Conservation (phyloP, 225 moss, liverwort and hornwort genomes). For the Climacium dendroides region DNA sequence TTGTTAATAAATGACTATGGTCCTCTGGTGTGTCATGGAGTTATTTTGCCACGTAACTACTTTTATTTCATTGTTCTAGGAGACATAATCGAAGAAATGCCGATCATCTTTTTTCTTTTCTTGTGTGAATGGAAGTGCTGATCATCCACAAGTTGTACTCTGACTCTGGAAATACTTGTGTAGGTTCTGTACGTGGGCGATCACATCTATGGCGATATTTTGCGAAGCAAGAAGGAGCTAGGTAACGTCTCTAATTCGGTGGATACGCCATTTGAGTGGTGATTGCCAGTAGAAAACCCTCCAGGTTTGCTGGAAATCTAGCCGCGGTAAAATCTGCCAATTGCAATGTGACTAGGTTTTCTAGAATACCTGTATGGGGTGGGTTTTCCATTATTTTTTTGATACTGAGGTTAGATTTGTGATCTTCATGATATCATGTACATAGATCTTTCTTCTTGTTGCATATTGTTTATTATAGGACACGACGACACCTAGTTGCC, state of each 20-base stretch:
- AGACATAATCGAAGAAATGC: background rate
- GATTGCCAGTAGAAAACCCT: background rate
- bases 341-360: background rate
- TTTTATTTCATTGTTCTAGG: background rate
- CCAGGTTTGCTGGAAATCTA: background rate
- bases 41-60: background rate
- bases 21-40: background rate
- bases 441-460: background rate
- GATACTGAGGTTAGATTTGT: background rate
- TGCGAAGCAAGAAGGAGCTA: constrained; percentile 95
- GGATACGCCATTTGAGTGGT: background rate
- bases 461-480: background rate
- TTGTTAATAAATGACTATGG: background rate
- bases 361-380: background rate
- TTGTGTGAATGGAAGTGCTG: background rate
- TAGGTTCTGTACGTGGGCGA: constrained; percentile 95
- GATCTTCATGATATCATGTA: background rate
- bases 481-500: background rate
- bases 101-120: background rate
- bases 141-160: background rate
- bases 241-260: constrained; percentile 23
- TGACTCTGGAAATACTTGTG: background rate
- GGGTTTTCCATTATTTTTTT: background rate
- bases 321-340: background rate
- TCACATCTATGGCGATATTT: constrained; percentile 95